Conservation (phyloP, 1,139 yeast genomes). For the Protomyces pachydermus region DNA sequence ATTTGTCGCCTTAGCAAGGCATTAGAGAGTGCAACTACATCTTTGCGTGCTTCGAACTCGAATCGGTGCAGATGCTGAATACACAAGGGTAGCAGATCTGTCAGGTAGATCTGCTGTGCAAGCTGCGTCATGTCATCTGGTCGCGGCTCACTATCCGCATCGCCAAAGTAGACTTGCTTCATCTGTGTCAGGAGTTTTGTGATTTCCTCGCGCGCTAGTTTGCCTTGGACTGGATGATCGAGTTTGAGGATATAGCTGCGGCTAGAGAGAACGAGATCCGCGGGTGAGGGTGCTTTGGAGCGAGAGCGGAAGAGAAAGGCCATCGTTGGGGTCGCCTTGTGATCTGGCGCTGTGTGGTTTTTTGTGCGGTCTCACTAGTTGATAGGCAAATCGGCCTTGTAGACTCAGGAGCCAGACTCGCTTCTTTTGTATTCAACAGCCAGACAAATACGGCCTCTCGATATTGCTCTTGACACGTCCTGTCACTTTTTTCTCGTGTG, state of each 20-base stretch:
- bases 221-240: constrained; percentile 10
- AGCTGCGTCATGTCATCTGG: constrained; percentile 58
- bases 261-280: constrained; percentile 11
- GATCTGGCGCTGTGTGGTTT: not conserved
- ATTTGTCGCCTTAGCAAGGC: constrained; percentile 74
- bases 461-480: no score
- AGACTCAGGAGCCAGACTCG: no score
- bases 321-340: not conserved
- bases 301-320: constrained; percentile 24
- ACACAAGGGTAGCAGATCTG: constrained; percentile 63
- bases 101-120: constrained; percentile 70
- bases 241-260: constrained; percentile 6
- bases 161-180: constrained; percentile 67
- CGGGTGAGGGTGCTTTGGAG: constrained; percentile 10
- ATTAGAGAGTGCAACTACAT: constrained; percentile 66
- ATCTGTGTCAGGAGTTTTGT: constrained; percentile 63
- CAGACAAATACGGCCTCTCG: no score
- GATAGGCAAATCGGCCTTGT: no score
- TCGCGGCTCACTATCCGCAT: constrained; percentile 45
- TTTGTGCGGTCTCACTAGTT: no score
- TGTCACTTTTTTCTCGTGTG: no score
- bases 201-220: constrained; percentile 63
- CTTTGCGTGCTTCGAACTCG: constrained; percentile 87
- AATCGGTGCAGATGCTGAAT: constrained; percentile 55
- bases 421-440: no score